A percentile compares a stretch with the other conserved stretches of the same genome.
Conservation (phyloP, 192 early-diverging fungal genomes). For the Chytriomyces confervae region DNA sequence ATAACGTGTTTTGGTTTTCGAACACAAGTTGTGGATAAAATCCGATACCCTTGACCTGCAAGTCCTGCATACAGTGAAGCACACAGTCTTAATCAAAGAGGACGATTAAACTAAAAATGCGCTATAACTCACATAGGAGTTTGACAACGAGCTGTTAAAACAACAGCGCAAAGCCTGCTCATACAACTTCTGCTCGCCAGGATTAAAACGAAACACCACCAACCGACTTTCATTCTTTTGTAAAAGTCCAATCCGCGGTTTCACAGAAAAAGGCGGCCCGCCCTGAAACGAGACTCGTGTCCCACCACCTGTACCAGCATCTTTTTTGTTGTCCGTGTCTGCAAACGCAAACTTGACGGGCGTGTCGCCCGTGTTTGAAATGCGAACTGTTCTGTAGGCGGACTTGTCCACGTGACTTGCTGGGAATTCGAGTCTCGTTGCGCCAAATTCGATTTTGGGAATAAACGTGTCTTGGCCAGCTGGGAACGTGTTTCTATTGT, state of each 20-base stretch:
- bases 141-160: constrained; percentile 51
- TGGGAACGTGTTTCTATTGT: constrained; percentile 59
- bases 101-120: neutral
- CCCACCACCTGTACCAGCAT: constrained; percentile 45
- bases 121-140: constrained; percentile 42
- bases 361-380: constrained; percentile 62
- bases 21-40: constrained; percentile 53
- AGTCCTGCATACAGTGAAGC: constrained; percentile 41
- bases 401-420: constrained; percentile 58
- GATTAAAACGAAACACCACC: constrained; percentile 61
- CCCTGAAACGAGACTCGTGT: constrained; percentile 42
- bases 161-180: constrained; percentile 56
- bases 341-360: constrained; percentile 60
- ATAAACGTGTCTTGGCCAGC: constrained; percentile 59
- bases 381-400: constrained; percentile 55
- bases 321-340: constrained; percentile 34
- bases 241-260: constrained; percentile 53
- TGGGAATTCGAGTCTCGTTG: constrained; percentile 55
- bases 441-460: constrained; percentile 59
- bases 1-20: constrained; percentile 51
- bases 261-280: constrained; percentile 56
- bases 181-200: constrained; percentile 53
- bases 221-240: constrained; percentile 55
- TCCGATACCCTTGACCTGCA: constrained; percentile 55
- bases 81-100: neutral